phyloP scores from a whole-genome alignment of 768 basidiomycete genomes.

The Auriscalpium orientale region DNA sequence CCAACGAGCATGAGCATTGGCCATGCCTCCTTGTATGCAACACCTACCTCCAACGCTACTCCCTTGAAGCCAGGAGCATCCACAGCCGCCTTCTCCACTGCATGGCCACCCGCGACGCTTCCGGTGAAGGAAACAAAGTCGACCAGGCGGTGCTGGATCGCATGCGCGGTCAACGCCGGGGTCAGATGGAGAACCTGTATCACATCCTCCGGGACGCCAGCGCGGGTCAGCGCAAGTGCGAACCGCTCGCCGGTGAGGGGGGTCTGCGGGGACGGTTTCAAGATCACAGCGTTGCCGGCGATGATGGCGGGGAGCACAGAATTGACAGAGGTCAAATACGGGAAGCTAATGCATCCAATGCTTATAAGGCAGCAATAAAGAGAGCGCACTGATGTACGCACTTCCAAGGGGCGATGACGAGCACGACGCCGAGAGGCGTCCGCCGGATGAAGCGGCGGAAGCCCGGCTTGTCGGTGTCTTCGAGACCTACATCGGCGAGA shows the following conservation, averaged over 20 bases:
- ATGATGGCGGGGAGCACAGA: constrained; percentile 87
- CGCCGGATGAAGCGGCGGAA: constrained; percentile 81
- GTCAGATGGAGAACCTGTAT: constrained; percentile 74
- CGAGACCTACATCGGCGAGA: constrained; percentile 67
- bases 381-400: constrained; percentile 26
- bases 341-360: constrained; percentile 46
- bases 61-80: constrained; percentile 71
- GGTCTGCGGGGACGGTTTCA: constrained; percentile 97
- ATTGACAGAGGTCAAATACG: constrained; percentile 87
- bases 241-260: constrained; percentile 84
- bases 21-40: no score
- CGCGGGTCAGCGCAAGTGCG: constrained; percentile 54
- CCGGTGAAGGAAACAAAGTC: constrained; percentile 92
- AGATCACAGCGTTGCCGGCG: constrained; percentile 81
- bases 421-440: constrained; percentile 77
- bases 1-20: background rate
- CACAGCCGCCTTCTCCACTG: constrained; percentile 66
- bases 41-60: constrained; percentile 69
- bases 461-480: constrained; percentile 74
- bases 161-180: constrained; percentile 48
- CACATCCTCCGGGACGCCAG: constrained; percentile 71
- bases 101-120: constrained; percentile 67
- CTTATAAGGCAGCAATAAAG: background rate
- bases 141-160: constrained; percentile 57
- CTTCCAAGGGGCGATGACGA: constrained; percentile 93